Percentiles rank a stretch among this genome's conserved stretches.
These are phyloP conservation scores for Diaporthe citri DNA, from an alignment of 2,329 filamentous ascomycete species.

Conservation along the genomic window DNA sequence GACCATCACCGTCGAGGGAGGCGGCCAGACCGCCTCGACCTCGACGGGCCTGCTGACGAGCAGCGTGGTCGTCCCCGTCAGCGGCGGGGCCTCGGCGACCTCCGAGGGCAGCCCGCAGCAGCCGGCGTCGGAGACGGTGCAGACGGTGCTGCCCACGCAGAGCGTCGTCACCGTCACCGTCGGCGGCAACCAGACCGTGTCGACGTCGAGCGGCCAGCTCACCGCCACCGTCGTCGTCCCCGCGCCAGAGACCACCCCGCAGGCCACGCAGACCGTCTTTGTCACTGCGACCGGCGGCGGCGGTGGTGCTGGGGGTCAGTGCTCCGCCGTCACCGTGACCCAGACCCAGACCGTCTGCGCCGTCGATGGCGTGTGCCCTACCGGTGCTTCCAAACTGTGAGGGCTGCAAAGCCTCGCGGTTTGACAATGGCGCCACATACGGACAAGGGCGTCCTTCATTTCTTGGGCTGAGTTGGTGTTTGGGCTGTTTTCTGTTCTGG, in stretches of 20 bases:
- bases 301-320: conserved; percentile 4
- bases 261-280: conserved; percentile 23
- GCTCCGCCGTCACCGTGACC: conserved; percentile 24
- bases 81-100: not conserved
- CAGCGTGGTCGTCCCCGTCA: conserved; percentile 21
- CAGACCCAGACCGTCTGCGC: conserved; percentile 28
- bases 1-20: conserved; percentile 23
- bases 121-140: not conserved
- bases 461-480: conserved; percentile 1
- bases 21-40: conserved; percentile 8
- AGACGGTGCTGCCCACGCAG: conserved; percentile 30
- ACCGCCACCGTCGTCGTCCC: conserved; percentile 25
- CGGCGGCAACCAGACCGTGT: conserved; percentile 11
- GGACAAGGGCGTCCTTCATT: not conserved
- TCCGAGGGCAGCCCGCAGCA: conserved; percentile 11
- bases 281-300: not conserved
- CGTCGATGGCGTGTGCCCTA: conserved; percentile 25
- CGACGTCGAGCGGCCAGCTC: conserved; percentile 8
- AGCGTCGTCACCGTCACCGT: conserved; percentile 32
- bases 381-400: conserved; percentile 20
- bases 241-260: not conserved
- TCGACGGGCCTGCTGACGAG: conserved; percentile 7
- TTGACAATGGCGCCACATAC: not conserved
- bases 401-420: not conserved
- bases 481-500: not conserved